These are phyloP conservation scores for Leccinum aurantiacum DNA, from an alignment of 768 basidiomycete genomes.

Conservation along the genomic window DNA sequence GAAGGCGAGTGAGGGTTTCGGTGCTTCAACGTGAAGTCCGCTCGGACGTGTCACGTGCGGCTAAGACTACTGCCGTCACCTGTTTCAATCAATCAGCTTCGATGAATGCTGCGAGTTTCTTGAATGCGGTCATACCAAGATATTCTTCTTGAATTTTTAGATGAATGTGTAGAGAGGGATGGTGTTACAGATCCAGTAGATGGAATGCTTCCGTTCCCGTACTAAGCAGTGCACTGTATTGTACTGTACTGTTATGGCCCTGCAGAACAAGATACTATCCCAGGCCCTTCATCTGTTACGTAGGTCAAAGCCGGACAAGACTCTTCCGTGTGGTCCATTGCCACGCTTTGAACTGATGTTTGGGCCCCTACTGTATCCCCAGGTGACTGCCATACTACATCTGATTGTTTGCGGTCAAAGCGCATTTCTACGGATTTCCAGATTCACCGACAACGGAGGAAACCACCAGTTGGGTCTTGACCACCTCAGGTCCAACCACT, in stretches of 20 bases:
- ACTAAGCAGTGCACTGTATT: constrained; percentile 7
- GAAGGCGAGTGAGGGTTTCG: no score
- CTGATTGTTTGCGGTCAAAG: constrained; percentile 18
- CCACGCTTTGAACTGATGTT: background rate
- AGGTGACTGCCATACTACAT: background rate
- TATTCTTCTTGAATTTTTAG: constrained; percentile 26
- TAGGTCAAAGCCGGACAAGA: constrained; percentile 1
- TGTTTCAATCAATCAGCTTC: no score
- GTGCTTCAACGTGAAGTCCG: no score
- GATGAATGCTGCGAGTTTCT: no score
- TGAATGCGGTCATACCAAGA: constrained; percentile 14
- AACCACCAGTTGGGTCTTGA: constrained; percentile 13
- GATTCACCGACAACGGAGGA: constrained; percentile 15
- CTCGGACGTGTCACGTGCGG: no score
- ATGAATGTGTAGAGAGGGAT: constrained; percentile 24
- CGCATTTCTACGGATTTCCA: constrained; percentile 4
- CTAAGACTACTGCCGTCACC: no score
- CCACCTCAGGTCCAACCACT: constrained; percentile 6
- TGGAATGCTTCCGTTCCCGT: constrained; percentile 20
- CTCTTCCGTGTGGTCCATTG: background rate
- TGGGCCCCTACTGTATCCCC: constrained; percentile 6
- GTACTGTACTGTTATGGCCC: no score
- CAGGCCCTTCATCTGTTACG: background rate
- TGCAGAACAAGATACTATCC: no score
- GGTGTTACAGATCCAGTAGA: constrained; percentile 14